Base-by-base conservation (phyloP, 371 early-diverging fungal species). In the Mucor saturninus region DNA sequence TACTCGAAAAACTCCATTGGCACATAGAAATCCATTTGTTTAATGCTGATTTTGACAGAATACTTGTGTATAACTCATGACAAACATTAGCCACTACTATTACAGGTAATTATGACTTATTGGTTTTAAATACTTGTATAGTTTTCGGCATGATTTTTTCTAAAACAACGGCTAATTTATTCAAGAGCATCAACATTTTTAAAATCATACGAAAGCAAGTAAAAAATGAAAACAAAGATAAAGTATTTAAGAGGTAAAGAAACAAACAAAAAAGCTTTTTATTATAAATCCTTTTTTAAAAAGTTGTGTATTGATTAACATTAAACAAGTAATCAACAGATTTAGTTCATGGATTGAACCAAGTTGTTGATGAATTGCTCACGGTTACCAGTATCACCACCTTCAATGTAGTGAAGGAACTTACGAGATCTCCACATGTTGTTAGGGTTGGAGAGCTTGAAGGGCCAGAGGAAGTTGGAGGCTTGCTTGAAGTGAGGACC, bases 381-480 rank as follows among this genome's bases (percentile, higher is more conserved):
- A 80, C 98, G 97, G 90, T 99, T 93, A 74, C 99, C 99, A 74
- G 88, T 79, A 79, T 96, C 94, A 82, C 99, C 99, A 78, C 99
- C 99, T 84, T 98, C 94, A 62, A 98, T 90, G 81, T 97, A 99
- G 91, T 97, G 95, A 61, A 85, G 86, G 68, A 91, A 86, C 91
- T 99, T 99, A 90, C 97, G 95, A 59, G 86, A 87, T 66, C 83
- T 83, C 93, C 91, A 99, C 69, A 98, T 98, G 77, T 97, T 98
- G 75, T 85, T 97, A 75, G 99, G 99, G 90, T 93, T 94, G 74
- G 93, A 94, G 68, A 99, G 91, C 88, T 95, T 95, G 93, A 99
- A 98, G 76, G 99, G 97, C 96, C 98, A 98, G 77, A 99, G 84
- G 90, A 99, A 99, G 91, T 93, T 95, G 90, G 93, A 95, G 79